phyloP scores from a whole-genome alignment of 371 early-diverging fungal genomes.

The Smittium culicis region DNA sequence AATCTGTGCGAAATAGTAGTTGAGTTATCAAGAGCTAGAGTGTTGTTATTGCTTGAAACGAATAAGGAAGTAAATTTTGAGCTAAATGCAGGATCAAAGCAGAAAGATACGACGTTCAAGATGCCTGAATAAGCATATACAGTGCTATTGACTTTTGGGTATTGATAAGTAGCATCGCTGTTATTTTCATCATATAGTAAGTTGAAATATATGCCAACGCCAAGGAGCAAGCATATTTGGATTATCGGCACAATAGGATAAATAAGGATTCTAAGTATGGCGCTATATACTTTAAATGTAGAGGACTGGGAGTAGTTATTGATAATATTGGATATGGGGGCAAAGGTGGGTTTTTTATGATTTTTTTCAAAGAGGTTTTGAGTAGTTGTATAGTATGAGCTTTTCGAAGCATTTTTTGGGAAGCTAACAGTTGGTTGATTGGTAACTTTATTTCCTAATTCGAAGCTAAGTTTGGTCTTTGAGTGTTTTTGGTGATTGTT shows the following conservation, averaged over 20 bases:
- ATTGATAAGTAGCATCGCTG: neutral
- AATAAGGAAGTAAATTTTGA: neutral
- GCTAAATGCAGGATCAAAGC: slow-evolving; percentile 9
- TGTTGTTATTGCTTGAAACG: no score
- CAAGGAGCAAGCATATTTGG: neutral
- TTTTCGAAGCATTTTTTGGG: neutral
- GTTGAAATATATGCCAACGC: neutral
- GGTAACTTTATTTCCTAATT: neutral
- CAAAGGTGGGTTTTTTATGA: neutral
- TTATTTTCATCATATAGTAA: neutral
- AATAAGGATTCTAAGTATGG: neutral
- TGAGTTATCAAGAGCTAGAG: no score
- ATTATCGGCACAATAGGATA: slow-evolving; percentile 8
- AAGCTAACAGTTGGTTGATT: neutral
- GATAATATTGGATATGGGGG: neutral
- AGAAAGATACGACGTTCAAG: slow-evolving; percentile 1
- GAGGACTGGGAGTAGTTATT: neutral
- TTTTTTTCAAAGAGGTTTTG: no score
- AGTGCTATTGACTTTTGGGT: neutral
- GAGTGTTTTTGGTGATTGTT: neutral
- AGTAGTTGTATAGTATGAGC: neutral
- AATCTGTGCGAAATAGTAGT: no score
- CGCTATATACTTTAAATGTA: slow-evolving; percentile 1
- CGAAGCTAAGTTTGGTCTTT: neutral
- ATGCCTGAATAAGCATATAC: slow-evolving; percentile 8